phyloP scores from a whole-genome alignment of 2,329 filamentous ascomycete species.

The Rhexocercosporidium sp. region DNA sequence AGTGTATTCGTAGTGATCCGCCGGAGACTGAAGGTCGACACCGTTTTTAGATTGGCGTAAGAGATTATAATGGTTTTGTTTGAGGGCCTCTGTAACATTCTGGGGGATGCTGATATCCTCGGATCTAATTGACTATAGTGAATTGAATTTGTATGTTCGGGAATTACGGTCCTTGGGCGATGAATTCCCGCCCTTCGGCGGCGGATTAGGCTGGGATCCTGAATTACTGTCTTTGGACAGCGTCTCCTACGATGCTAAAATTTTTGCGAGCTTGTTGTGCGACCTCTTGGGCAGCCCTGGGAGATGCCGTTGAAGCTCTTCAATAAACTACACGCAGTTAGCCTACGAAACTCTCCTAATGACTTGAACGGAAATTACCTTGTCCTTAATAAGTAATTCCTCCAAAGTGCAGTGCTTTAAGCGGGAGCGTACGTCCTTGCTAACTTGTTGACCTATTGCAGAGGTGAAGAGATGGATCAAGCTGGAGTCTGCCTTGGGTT shows the following conservation, averaged over 20 bases:
- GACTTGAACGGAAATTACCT: not conserved
- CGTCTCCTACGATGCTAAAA: not conserved
- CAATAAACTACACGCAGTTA: not conserved
- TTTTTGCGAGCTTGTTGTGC: not conserved
- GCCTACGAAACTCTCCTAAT: not conserved
- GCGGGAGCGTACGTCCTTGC: not conserved
- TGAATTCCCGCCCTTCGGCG: not conserved
- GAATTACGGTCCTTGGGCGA: not conserved
- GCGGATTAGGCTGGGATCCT: not conserved
- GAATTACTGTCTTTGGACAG: not conserved
- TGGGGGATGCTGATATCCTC: slow-evolving; percentile 17
- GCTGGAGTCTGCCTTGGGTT: not conserved
- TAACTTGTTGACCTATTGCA: not conserved
- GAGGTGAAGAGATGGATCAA: not conserved
- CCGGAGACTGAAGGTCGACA: slow-evolving; percentile 1
- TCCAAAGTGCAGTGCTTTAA: not conserved
- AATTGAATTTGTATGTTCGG: not conserved
- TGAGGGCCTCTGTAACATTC: slow-evolving; percentile 20
- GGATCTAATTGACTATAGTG: slow-evolving; percentile 20
- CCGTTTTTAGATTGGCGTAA: not conserved
- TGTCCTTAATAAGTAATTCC: not conserved
- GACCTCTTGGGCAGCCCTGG: not conserved
- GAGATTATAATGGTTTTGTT: slow-evolving; percentile 18
- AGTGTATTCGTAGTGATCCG: slow-evolving; percentile 20
- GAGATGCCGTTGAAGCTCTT: not conserved